phyloP scores from a whole-genome alignment of 139 green algal genomes.

The Pseudopediastrum boryanum region DNA sequence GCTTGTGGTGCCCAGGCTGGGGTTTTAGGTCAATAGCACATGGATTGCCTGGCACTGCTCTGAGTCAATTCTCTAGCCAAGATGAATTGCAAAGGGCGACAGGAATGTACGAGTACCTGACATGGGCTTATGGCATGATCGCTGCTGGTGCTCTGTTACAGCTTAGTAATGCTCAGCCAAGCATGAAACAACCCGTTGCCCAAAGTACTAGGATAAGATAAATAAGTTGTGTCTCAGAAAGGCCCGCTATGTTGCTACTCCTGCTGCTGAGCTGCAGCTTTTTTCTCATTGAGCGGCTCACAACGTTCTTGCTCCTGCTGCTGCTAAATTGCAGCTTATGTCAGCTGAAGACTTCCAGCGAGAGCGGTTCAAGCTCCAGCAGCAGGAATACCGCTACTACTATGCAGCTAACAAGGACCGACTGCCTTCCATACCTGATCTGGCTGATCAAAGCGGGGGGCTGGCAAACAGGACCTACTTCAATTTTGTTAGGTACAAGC shows the following conservation, averaged over 20 bases:
- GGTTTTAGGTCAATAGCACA: no score
- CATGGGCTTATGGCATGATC: no score
- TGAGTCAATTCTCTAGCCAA: no score
- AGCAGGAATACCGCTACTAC: slow-evolving; percentile 45
- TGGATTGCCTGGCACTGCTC: no score
- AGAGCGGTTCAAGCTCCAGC: slow-evolving; percentile 48
- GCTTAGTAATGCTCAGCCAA: no score
- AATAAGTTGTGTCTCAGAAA: background rate
- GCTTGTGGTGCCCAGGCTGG: no score
- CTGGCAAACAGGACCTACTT: slow-evolving; percentile 59
- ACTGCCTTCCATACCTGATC: slow-evolving; percentile 47
- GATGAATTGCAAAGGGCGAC: no score
- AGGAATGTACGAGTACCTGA: no score
- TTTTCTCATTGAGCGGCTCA: no score
- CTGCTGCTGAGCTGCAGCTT: background rate
- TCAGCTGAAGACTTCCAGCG: slow-evolving; percentile 41
- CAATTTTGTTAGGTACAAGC: slow-evolving; percentile 63
- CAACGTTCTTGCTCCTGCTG: background rate
- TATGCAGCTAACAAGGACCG: slow-evolving; percentile 42
- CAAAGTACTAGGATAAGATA: background rate
- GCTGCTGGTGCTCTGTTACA: no score
- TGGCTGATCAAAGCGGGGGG: slow-evolving; percentile 55
- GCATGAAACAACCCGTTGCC: background rate
- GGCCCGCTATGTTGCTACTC: background rate
- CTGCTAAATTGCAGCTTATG: slow-evolving; percentile 7